Evolutionary conservation across 257 asterid species (phyloP).

Genomic region (Osmanthus fragrans): DNA sequence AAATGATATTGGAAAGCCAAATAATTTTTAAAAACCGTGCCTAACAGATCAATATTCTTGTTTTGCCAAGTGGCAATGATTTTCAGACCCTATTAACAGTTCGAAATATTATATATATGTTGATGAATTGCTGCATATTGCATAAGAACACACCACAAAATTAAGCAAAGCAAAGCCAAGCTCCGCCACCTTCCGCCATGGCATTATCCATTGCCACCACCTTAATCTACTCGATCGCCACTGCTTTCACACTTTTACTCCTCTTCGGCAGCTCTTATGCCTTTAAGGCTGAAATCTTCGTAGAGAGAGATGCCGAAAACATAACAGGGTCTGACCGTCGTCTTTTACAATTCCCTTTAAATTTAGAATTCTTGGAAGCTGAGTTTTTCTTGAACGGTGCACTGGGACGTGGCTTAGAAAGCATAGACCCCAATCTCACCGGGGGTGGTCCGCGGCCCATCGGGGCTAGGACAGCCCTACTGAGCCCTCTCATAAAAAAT

Average conservation of each 20-base stretch:
- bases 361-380: constrained; percentile 55
- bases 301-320: background rate
- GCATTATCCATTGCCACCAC: constrained; percentile 27
- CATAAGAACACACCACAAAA: too few relatives aligned
- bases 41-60: too few relatives aligned
- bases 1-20: too few relatives aligned
- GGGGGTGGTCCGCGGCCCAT: constrained; percentile 42
- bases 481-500: constrained; percentile 31
- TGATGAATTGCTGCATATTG: too few relatives aligned
- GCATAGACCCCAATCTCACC: constrained; percentile 41
- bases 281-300: too few relatives aligned
- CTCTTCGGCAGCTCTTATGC: background rate
- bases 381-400: constrained; percentile 55
- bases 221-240: constrained; percentile 16
- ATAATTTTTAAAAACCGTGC: too few relatives aligned
- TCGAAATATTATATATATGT: too few relatives aligned
- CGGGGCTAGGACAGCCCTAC: constrained; percentile 31
- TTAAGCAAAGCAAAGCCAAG: too few relatives aligned
- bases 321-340: constrained; percentile 30
- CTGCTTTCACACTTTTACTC: background rate
- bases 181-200: constrained; percentile 11
- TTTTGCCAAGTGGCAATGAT: too few relatives aligned
- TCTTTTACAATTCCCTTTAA: constrained; percentile 42
- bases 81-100: too few relatives aligned
- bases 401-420: constrained; percentile 42